These are phyloP conservation scores for Fusarium sp. DNA, from an alignment of 2,329 filamentous ascomycete species.

Conservation along the genomic window DNA sequence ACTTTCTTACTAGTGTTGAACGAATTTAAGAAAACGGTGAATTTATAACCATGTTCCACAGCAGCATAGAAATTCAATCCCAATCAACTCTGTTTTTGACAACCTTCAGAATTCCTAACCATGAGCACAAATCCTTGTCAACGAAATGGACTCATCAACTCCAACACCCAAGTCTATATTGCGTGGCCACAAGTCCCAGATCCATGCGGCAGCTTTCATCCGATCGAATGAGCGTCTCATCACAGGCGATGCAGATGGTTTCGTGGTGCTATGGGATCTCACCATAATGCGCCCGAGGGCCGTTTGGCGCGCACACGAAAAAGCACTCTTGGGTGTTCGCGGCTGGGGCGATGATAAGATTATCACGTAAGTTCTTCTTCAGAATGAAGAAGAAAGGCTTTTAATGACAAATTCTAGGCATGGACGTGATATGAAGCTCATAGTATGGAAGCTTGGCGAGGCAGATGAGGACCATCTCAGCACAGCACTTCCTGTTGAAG, in stretches of 20 bases:
- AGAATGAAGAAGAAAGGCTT: background rate
- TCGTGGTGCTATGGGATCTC: conserved; percentile 86
- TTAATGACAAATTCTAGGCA: conserved; percentile 66
- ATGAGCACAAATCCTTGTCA: conserved; percentile 7
- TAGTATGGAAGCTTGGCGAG: conserved; percentile 80
- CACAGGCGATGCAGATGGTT: conserved; percentile 91
- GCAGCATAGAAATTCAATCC: background rate
- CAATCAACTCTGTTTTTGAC: background rate
- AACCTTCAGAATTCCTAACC: conserved; percentile 3
- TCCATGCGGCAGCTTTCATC: conserved; percentile 81
- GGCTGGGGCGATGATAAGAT: conserved; percentile 78
- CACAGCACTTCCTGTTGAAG: conserved; percentile 76
- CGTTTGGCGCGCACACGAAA: conserved; percentile 88
- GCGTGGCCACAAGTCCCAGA: conserved; percentile 83
- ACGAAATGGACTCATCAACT: conserved; percentile 45
- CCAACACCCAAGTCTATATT: conserved; percentile 71
- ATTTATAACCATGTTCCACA: conserved; percentile 15
- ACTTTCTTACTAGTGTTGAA: background rate
- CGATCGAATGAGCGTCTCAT: conserved; percentile 79
- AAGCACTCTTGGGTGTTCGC: conserved; percentile 78
- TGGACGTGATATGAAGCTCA: conserved; percentile 86
- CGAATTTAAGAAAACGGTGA: background rate
- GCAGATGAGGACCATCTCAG: conserved; percentile 73
- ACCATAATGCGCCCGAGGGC: conserved; percentile 81
- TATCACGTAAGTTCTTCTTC: conserved; percentile 75